Percentiles rank a stretch among this genome's conserved stretches.
phyloP scores from a whole-genome alignment of 2,329 filamentous ascomycete genomes.

The Sclerotinia glacialis region DNA sequence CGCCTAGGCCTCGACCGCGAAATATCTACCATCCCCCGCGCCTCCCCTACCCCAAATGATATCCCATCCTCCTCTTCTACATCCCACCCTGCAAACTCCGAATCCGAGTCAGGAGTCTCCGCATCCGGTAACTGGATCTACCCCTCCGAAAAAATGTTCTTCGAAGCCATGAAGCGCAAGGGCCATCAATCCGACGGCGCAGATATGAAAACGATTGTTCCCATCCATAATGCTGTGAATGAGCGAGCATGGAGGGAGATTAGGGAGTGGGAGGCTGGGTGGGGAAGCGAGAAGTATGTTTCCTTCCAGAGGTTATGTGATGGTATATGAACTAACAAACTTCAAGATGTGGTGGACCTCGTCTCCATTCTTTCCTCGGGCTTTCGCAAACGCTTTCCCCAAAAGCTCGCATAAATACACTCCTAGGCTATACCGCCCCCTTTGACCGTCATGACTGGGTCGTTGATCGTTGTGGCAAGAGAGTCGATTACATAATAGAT shows the following conservation, averaged over 20 bases:
- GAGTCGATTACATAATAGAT: constrained; percentile 94
- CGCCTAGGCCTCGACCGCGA: constrained; percentile 65
- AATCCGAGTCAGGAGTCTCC: constrained; percentile 70
- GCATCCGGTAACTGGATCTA: constrained; percentile 91
- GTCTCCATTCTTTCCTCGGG: constrained; percentile 80
- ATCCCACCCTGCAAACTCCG: constrained; percentile 64
- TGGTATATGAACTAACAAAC: not conserved
- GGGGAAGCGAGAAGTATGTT: constrained; percentile 55
- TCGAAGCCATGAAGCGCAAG: constrained; percentile 93
- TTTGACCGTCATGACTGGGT: constrained; percentile 99
- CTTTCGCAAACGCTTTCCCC: constrained; percentile 69
- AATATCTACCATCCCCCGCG: constrained; percentile 75
- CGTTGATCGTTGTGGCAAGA: constrained; percentile 81
- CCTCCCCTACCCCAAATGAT: constrained; percentile 44
- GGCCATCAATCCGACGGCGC: constrained; percentile 65
- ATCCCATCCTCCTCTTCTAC: constrained; percentile 32
- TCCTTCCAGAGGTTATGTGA: not conserved
- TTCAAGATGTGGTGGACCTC: constrained; percentile 68
- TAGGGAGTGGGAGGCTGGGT: constrained; percentile 78
- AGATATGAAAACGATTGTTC: constrained; percentile 90
- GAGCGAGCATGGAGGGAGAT: constrained; percentile 95
- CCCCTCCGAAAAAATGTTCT: constrained; percentile 95
- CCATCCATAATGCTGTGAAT: constrained; percentile 98
- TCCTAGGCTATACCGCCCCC: constrained; percentile 83
- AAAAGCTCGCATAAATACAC: constrained; percentile 74